Base-by-base conservation (phyloP, 768 basidiomycete genomes). In the Gloeostereum incarnatum region DNA sequence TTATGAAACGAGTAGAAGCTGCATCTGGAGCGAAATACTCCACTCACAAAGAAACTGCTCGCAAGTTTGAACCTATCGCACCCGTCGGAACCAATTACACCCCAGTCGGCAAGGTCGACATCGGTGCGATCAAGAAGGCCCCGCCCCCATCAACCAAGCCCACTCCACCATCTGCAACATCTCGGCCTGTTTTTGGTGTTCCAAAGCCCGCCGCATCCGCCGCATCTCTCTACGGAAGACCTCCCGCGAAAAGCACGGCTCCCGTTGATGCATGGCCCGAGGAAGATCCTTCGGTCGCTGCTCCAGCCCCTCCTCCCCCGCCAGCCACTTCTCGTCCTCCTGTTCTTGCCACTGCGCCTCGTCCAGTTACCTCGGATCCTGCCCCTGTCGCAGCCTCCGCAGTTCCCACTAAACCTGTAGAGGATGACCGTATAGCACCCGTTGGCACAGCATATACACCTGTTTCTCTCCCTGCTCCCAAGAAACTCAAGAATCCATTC, bases 11-110 rank as follows among this genome's bases (percentile, higher is more conserved):
- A 31, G 77, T 94, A n/a, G 81, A 82, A 63, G 79, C 82, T 13
- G 82, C 89, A 7, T 91, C 87, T 9, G 91, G 91, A n/a, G 77
- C 89, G 0, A 88, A 77, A 49, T 98, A 98, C 58, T 83, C 86
- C 3, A 68, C 76, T 1, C 90, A 92, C 50, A 80, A 81, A 35
- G 87, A 92, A 49, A 58, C 66, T n/a, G 56, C 82, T 0, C 77
- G 82, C 41, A 79, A 72, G 49, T 68, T 68, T 38, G 83, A 89
- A 45, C 83, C 85, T 4, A 91, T 93, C 47, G 73, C 81, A 0
- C 85, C 90, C 13, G 83, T 84, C 3, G 83, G 87, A 7, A 78
- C 82, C 1, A 77, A 56, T 48, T 88, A 89, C 57, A 78, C 66
- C 2, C 88, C 87, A 5, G 65, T 88, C 14, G 87, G 87, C 13